Base-by-base conservation (phyloP, 345 rosid species). In the Carallia pectinifolia region DNA sequence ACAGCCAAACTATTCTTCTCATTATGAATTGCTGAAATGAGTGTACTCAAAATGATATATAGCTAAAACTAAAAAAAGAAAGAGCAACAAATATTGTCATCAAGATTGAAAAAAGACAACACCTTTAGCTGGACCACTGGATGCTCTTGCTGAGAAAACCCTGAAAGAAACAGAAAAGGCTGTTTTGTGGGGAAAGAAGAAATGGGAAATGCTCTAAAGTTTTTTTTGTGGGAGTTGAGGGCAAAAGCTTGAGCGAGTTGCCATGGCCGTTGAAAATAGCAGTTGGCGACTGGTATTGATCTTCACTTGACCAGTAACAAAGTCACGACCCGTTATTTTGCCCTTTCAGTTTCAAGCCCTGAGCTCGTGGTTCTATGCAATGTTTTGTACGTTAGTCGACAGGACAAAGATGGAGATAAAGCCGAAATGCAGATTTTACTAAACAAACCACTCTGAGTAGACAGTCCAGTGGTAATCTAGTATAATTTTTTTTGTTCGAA, bases 61-160 rank as follows among this genome's bases (percentile, higher is more conserved):
- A 48, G 1, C 6, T 34, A 17, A 27, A 13, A 15, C 16, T 10
- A 23, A 23, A 23, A 1, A 60, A 1, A 67, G 18, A 23, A 23
- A 23, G 23, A 23, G 54, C 63, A 74, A 48, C 47, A 53, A 39
- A 54, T 71, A 65, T 31, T 3, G 23, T n/a, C 39, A 66, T n/a
- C 50, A 65, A 71, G 53, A 47, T 27, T 44, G 18, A 34, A 48
- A 12, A 34, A 27, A 56, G 48, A 18, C 63, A 40, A 53, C 64
- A 87, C 91, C 88, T 70, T 76, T 64, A 62, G 79, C 34, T 4
- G 87, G 71, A 68, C 81, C 29, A 71, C 19, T 72, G 64, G 83
- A 38, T 61, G 88, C 91, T 70, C 71, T 79, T 70, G 77, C 88
- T 74, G 93, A 86, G 66, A 82, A 76, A 64, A 80, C 78, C 78